Evolutionary conservation across 2,329 filamentous ascomycete species (phyloP).

Genomic region (Purpureocillium takamizusanense): DNA sequence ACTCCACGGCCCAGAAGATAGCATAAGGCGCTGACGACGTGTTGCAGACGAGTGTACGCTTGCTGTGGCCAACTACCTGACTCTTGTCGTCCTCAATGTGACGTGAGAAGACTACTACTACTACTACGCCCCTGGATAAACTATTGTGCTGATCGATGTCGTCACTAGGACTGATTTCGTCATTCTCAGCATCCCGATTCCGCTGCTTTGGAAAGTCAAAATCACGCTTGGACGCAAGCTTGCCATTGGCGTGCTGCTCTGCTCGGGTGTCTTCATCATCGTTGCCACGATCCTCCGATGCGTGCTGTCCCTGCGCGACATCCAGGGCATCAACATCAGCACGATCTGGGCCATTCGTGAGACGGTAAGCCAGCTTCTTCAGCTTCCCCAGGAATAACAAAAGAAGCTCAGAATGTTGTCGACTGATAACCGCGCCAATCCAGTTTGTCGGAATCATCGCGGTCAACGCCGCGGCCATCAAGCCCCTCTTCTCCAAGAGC

Average conservation of each 20-base stretch:
- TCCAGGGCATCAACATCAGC: conserved; percentile 25
- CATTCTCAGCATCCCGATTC: conserved; percentile 29
- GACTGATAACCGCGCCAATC: too few species aligned
- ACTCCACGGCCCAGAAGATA: too few species aligned
- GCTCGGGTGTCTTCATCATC: conserved; percentile 34
- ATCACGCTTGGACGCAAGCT: conserved; percentile 27
- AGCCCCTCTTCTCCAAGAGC: conserved; percentile 25
- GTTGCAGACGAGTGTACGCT: conserved; percentile 21
- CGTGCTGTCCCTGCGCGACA: conserved; percentile 24
- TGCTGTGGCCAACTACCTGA: conserved; percentile 25
- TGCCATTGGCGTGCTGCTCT: conserved; percentile 27
- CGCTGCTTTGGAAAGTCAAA: conserved; percentile 29
- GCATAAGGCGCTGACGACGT: too few species aligned
- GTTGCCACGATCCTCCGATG: conserved; percentile 31
- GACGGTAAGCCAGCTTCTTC: conserved; percentile 24
- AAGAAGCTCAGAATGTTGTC: too few species aligned
- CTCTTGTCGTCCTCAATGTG: conserved; percentile 14
- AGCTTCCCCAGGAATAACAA: too few species aligned
- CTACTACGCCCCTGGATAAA: too few species aligned
- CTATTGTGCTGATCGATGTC: too few species aligned
- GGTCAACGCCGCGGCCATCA: conserved; percentile 31
- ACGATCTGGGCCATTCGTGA: conserved; percentile 35
- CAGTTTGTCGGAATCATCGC: conserved; percentile 34
- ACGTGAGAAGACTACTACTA: background rate
- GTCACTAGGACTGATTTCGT: conserved; percentile 25